Evolutionary conservation across 192 early-diverging fungal species (phyloP), one percentile per base, ranked within the genome.

Genomic region (Entomortierella beljakovae): DNA sequence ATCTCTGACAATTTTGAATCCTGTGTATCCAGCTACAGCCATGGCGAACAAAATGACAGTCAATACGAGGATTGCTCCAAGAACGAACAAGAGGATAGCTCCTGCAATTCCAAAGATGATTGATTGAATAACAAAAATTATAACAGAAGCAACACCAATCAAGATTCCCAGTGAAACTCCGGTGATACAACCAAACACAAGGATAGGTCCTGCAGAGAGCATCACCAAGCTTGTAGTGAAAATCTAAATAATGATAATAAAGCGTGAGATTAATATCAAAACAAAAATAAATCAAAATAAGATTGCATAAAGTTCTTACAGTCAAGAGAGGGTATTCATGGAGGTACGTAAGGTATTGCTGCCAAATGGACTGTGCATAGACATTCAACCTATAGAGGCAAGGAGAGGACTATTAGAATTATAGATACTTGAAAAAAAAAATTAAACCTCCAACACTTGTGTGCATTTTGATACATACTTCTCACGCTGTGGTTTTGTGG

Each of bases 31-130:
- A 23, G 50, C 57, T 10, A 65, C 57, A 18, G 64, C 15, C 58
- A 61, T 65, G 20, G 70, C 54, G 62, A 70, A 79, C 11, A 29
- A n/a, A 26, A 79, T 64, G 25, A 61, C 22, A 11, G 67, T 79
- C 35, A 70, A 9, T 23, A 79, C 20, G 11, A 79, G n/a, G 13
- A 79, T 79, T 18, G 38, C 43, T 3, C 75, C 75, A 22, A 79
- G 51, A 22, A 70, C 50, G 3, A 79, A 61, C 10, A 79, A 49
- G 15, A 79, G 32, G 3, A 70, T 58, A 0, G 48, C 62, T 0
- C 75, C 75, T 10, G 75, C 67, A 20, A 79, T 70, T 34, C 53
- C 54, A 9, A 70, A 48, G 18, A 79, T 28, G 35, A 79, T 70
- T 6, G 75, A 69, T 31, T 79, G 75, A 20, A 79, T 18, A 28